These are phyloP conservation scores for Ceriops tagal DNA, from an alignment of 345 rosid species.

Conservation along the genomic window DNA sequence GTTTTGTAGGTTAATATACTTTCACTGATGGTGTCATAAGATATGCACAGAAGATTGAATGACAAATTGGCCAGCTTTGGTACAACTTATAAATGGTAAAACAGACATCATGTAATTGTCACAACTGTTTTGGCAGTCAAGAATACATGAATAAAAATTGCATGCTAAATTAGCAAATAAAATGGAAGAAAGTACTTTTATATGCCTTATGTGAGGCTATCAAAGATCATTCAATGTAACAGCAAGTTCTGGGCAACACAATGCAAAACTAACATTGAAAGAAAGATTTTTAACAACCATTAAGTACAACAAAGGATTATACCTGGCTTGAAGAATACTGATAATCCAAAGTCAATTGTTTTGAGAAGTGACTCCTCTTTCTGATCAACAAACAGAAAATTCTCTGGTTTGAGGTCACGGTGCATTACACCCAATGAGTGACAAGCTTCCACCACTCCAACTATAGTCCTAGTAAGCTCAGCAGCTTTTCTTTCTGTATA, in stretches of 20 bases:
- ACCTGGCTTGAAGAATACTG: slow-evolving; percentile 34
- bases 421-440: slow-evolving; percentile 32
- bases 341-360: slow-evolving; percentile 30
- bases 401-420: slow-evolving; percentile 31
- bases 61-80: background rate
- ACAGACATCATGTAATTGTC: background rate
- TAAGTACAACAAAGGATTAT: background rate
- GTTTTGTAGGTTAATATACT: background rate
- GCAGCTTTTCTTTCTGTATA: slow-evolving; percentile 31
- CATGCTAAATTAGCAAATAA: background rate
- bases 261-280: background rate
- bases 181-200: background rate
- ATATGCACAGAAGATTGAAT: background rate
- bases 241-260: background rate
- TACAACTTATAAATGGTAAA: background rate
- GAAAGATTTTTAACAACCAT: background rate
- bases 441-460: slow-evolving; percentile 29
- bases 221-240: background rate
- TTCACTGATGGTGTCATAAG: background rate
- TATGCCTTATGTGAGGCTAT: background rate
- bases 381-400: slow-evolving; percentile 19
- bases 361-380: slow-evolving; percentile 28
- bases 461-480: slow-evolving; percentile 28
- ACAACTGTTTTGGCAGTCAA: too few relatives aligned
- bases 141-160: too few relatives aligned